Conservation (phyloP, 495 filamentous ascomycete species). For the Entonaema liquescens region DNA sequence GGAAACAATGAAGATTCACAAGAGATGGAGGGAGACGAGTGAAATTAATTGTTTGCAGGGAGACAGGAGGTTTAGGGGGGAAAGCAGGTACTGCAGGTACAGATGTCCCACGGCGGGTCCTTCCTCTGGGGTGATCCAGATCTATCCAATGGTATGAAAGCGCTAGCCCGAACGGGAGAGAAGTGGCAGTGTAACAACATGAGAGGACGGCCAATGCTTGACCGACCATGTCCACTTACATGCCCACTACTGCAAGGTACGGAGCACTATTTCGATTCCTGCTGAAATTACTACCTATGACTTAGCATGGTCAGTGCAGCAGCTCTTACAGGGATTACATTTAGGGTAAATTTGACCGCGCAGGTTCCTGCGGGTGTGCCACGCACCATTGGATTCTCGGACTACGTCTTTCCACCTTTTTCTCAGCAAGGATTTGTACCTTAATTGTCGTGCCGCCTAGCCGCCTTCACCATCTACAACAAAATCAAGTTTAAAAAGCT, state of each 20-base stretch:
- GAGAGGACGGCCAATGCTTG: conserved; percentile 29
- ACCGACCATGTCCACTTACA: conserved; percentile 30
- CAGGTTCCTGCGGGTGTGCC: too few relatives aligned
- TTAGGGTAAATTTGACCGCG: not conserved
- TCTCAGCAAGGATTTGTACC: not conserved
- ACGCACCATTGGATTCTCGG: not conserved
- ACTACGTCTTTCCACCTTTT: not conserved
- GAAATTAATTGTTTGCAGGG: conserved; percentile 41
- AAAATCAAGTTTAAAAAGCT: conserved; percentile 17
- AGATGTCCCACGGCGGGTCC: conserved; percentile 25
- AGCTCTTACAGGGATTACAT: not conserved
- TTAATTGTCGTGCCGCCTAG: not conserved
- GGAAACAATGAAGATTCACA: conserved; percentile 48
- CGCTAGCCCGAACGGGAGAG: conserved; percentile 26
- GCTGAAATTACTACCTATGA: conserved; percentile 35
- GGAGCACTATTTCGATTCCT: conserved; percentile 37
- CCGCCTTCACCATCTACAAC: conserved; percentile 8
- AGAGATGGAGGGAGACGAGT: conserved; percentile 43
- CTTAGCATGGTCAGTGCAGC: conserved; percentile 22
- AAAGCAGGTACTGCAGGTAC: conserved; percentile 7
- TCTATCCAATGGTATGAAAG: conserved; percentile 9
- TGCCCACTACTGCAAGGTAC: conserved; percentile 42
- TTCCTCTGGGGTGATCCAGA: conserved; percentile 23
- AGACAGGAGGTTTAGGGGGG: conserved; percentile 33
- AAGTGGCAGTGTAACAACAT: conserved; percentile 19